Conservation (phyloP, 78 protist genomes). For the Cavenderia fasciculata region DNA sequence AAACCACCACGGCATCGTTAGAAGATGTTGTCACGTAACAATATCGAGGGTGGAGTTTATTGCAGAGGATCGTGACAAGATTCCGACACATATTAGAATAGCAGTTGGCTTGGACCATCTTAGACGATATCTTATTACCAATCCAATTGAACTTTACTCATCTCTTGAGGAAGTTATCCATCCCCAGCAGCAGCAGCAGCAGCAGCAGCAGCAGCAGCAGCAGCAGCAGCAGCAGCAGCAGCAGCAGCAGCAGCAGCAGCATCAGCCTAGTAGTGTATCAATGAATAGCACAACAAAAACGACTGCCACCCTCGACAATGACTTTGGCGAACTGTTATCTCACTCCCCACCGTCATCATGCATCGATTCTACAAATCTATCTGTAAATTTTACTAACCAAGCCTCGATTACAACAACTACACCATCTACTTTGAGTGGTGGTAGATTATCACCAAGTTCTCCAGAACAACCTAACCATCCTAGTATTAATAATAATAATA, state of each 20-base stretch:
- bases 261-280: neutral
- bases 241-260: neutral
- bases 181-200: neutral
- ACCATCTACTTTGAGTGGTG: neutral
- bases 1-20: constrained; percentile 48
- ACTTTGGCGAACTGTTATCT: neutral
- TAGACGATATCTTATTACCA: constrained; percentile 44
- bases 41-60: constrained; percentile 61
- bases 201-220: neutral
- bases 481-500: no score
- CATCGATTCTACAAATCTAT: neutral
- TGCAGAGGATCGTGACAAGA: constrained; percentile 19
- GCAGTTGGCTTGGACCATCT: constrained; percentile 57
- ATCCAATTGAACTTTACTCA: constrained; percentile 44
- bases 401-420: neutral
- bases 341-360: neutral
- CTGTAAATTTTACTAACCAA: no score
- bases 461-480: neutral
- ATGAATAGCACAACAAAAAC: neutral
- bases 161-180: constrained; percentile 39
- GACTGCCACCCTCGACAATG: neutral
- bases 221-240: neutral
- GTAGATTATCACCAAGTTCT: neutral
- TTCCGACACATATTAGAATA: constrained; percentile 43
- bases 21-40: constrained; percentile 64